Evolutionary conservation across 2,329 filamentous ascomycete genomes (phyloP), one percentile per base, ranked within the genome.

Genomic region (Camptophora hylomeconis): DNA sequence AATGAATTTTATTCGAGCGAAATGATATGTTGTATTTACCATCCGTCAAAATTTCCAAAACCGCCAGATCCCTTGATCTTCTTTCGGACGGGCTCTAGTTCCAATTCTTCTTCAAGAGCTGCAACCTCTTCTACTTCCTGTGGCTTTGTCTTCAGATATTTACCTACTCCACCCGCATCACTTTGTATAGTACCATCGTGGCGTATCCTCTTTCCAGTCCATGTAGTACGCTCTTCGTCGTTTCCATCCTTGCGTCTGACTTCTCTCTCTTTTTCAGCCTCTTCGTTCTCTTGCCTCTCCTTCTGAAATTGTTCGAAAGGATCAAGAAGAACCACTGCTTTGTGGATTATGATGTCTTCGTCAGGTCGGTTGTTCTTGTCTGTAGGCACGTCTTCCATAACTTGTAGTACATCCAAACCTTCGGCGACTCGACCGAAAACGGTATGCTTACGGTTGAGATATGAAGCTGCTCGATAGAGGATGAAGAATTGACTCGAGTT

Each of bases 401-500:
- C 70, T 37, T 69, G 65, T 9, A 98, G 61, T 0, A 77, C 70
- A 24, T 80, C 72, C 31, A 75, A 47, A 8, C 80, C 87, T 16
- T 79, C 81, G 1, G 92, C 78, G 1, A 95, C 73, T 20, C 75
- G 73, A 2, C 78, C 89, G 47, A 98, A 98, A 21, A 98, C 80
- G n/a, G 89, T 95, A 56, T 98, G 89, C 50, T 98, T 98, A 35
- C 77, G 70, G 54, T 98, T 83, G 1, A 98, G 68, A 57, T 98
- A 89, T 39, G 79, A 75, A 0, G 77, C 72, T 1, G 80, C 65
- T 28, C 82, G 76, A 54, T 98, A 98, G 0, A 79, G 81, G 49
- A 98, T 80, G 63, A 95, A 98, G 54, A 78, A 98, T 54, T 98
- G 89, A 43, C 74, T 82, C 6, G 81, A 89, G 56, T 98, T 98